Base-by-base conservation (phyloP, 2,329 filamentous ascomycete genomes). In the Sporothrix pseudoabietina region DNA sequence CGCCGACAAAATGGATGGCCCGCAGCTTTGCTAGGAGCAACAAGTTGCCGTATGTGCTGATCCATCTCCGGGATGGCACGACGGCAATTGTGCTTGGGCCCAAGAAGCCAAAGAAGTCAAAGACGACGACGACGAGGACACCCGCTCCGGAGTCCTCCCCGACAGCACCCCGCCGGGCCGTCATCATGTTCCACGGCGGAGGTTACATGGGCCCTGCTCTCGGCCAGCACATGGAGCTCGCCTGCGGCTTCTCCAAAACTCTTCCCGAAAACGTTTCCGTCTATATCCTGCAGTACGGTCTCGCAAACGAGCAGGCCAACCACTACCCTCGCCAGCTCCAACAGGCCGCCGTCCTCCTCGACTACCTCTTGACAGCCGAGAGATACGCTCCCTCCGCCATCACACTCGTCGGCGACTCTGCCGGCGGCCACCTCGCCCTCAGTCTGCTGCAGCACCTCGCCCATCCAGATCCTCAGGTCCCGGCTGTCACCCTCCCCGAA, bases 321-420 rank as follows among this genome's bases (percentile, higher is more conserved):
- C 72, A 70, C 22, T 70, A 65, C 32, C 72, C 72, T 19, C 72
- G 66, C 55, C 72, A 73, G 57, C 66, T 73, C 3, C 72, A 70
- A 35, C 72, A 73, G 47, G 72, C 72, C 0, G 54, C 47, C 9
- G 41, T 30, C 14, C 66, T 73, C 32, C 61, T 73, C 9, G 47
- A 70, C 41, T 61, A 73, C 14, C 39, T 73, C 0, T 14, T 73
- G 32, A 44, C 30, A 10, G 16, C 55, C 2, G 66, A 73, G 12
- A 44, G 35, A 2, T 47, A 65, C 16, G 32, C 66, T 7, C 55
- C 72, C 5, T n/a, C 72, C 4, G 44, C 41, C 10, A 52, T 73
- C 66, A 73, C 66, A 5, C 44, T 70, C 4, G 26, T 73, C 22
- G 72, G 72, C 6, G 72, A 73, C 66, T 70, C 66, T 3, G 72